phyloP scores from a whole-genome alignment of 768 basidiomycete genomes.

The Rhizopogon roseolus region DNA sequence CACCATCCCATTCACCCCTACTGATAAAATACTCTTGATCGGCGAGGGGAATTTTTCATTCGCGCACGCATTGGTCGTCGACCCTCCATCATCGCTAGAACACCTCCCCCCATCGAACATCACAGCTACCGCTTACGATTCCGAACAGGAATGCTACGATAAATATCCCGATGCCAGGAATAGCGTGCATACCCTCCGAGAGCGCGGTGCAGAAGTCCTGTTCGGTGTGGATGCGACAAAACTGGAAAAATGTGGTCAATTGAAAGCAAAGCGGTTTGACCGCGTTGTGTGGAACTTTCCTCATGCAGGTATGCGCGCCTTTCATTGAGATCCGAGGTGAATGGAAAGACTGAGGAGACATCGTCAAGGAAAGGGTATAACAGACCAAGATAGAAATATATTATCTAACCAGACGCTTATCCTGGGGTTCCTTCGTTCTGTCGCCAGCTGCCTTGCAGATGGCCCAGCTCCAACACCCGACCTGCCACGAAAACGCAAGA shows the following conservation, averaged over 20 bases:
- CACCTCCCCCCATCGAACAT: conserved; percentile 62
- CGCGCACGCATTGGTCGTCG: conserved; percentile 61
- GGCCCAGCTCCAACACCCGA: conserved; percentile 50
- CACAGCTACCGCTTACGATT: conserved; percentile 83
- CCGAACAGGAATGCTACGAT: conserved; percentile 63
- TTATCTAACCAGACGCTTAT: conserved; percentile 82
- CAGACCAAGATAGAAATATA: conserved; percentile 92
- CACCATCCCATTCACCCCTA: conserved; percentile 60
- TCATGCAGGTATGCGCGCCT: conserved; percentile 71
- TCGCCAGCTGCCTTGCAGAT: conserved; percentile 48
- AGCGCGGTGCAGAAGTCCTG: conserved; percentile 61
- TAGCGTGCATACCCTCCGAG: conserved; percentile 51
- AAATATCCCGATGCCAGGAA: conserved; percentile 77
- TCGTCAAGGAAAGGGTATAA: conserved; percentile 73
- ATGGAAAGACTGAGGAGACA: neutral
- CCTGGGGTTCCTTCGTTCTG: conserved; percentile 77
- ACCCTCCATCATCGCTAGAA: conserved; percentile 40
- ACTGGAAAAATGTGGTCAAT: conserved; percentile 50
- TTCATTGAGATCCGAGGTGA: neutral
- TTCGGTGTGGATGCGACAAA: conserved; percentile 85
- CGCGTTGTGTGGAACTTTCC: conserved; percentile 94
- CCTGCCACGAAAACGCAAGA: conserved; percentile 39
- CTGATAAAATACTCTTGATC: conserved; percentile 69
- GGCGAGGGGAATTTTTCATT: conserved; percentile 98
- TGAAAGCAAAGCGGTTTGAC: conserved; percentile 69